A percentile compares a stretch with the other conserved stretches of the same genome.
These are phyloP conservation scores for Fraxinus pennsylvanica DNA, from an alignment of 257 asterid species.

Conservation along the genomic window DNA sequence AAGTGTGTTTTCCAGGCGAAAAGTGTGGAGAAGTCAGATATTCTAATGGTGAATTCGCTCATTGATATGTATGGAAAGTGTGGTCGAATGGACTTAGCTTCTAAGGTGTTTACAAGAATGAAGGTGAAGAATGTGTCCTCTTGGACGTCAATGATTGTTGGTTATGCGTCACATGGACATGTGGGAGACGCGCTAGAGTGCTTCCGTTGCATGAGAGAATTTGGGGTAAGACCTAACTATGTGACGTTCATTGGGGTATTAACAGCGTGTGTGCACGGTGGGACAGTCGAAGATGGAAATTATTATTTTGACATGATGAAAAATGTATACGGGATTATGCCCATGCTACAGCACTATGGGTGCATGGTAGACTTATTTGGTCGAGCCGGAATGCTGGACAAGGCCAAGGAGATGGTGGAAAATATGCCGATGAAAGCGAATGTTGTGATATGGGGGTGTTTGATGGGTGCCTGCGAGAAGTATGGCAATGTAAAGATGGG, in stretches of 20 bases:
- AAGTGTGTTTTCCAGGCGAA: slow-evolving; percentile 63
- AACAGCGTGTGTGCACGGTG: slow-evolving; percentile 96
- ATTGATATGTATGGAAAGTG: slow-evolving; percentile 90
- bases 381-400: slow-evolving; percentile 71
- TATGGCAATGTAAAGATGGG: slow-evolving; percentile 75
- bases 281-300: slow-evolving; percentile 74
- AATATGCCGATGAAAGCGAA: slow-evolving; percentile 83
- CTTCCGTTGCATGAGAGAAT: slow-evolving; percentile 59
- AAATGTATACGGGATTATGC: slow-evolving; percentile 50
- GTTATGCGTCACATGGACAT: slow-evolving; percentile 76
- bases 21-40: slow-evolving; percentile 40
- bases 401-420: slow-evolving; percentile 71
- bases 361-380: slow-evolving; percentile 93
- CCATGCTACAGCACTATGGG: slow-evolving; percentile 72
- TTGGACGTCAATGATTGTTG: slow-evolving; percentile 89
- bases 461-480: slow-evolving; percentile 95
- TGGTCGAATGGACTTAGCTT: slow-evolving; percentile 84
- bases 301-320: slow-evolving; percentile 66
- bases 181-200: slow-evolving; percentile 57
- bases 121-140: slow-evolving; percentile 75
- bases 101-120: slow-evolving; percentile 57
- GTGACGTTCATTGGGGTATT: slow-evolving; percentile 81
- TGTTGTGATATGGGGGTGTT: slow-evolving; percentile 82
- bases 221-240: slow-evolving; percentile 61
- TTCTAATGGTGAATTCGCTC: slow-evolving; percentile 75